Evolutionary conservation across 176 grass and related monocot genomes (phyloP).

Genomic region (Lolium multiflorum): DNA sequence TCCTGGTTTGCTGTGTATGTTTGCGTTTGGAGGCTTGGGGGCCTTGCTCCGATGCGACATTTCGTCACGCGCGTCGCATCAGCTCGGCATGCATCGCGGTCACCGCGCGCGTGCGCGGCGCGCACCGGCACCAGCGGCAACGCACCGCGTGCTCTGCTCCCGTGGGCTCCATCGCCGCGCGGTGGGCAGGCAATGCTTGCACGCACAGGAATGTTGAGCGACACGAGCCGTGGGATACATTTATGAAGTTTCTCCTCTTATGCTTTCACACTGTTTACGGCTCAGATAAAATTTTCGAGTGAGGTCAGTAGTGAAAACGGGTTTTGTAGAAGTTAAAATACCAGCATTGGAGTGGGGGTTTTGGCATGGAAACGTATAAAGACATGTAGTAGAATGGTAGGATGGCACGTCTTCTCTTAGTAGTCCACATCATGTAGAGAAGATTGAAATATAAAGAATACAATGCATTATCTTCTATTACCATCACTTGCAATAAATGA

Average conservation of each 20-base stretch:
- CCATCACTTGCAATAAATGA: too few species aligned
- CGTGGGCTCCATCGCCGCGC: neutral
- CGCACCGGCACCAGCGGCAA: neutral
- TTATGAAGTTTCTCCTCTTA: too few species aligned
- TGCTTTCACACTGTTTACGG: neutral
- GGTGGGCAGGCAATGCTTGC: neutral
- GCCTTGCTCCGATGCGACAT: neutral
- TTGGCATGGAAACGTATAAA: too few species aligned
- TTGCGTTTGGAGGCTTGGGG: neutral
- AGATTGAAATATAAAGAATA: too few species aligned
- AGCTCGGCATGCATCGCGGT: neutral
- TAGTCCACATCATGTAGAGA: too few species aligned
- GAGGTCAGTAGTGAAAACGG: neutral
- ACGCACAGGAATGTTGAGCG: too few species aligned
- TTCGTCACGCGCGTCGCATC: neutral
- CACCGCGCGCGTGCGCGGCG: slow-evolving; percentile 19
- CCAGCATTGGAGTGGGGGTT: too few species aligned
- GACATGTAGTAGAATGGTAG: too few species aligned
- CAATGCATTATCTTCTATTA: too few species aligned
- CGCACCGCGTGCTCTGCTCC: slow-evolving; percentile 11
- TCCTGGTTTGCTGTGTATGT: neutral
- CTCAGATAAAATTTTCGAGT: neutral
- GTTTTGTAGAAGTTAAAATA: too few species aligned
- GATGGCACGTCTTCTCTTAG: too few species aligned
- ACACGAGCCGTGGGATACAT: too few species aligned